Base-by-base conservation (phyloP, 2,329 filamentous ascomycete species). In the Paraconiothyrium sp. region DNA sequence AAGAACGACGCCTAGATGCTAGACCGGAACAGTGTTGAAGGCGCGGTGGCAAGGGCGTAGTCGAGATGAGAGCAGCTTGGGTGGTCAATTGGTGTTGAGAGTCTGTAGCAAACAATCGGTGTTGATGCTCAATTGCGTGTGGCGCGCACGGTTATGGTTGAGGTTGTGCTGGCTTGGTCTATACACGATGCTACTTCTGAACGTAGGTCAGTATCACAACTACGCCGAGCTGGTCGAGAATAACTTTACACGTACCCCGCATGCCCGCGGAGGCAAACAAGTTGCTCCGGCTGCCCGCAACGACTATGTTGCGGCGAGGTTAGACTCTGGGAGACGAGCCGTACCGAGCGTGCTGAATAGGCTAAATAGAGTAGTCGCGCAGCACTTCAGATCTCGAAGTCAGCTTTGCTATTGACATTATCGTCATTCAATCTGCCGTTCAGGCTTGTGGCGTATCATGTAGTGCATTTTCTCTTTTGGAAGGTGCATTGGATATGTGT, bases 221-320 rank as follows among this genome's bases (percentile, higher is more conserved):
- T 46, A 46, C 20, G n/a, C 43, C 22, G 3, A 9, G n/a, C 10
- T 46, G 43, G 43, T 9, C 43, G 24, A 46, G 43, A 46, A n/a
- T 27, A 56, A 56, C 54, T 27, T 27, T 22, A 49, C 16, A 30
- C 32, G 46, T 47, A 60, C 52, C 59, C 59, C 48, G 49, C 50
- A 55, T n/a, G 35, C 11, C 35, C 35, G 22, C 50, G 50, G 50
- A 54, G 13, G 35, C 34, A 54, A 30, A 22, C 24, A 54, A n/a
- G 22, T 58, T 55, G 44, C 51, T 62, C 60, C 55, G 56, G 35
- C 55, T 54, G 50, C 49, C 60, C 60, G 59, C 48, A 30, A 30
- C n/a, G 27, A 54, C 44, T 39, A 54, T 41, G 30, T 39, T 46
- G 54, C 57, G 54, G 54, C 54, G 50, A 49, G 54, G 35, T 57